Percentiles rank a stretch among this genome's conserved stretches.
These are phyloP conservation scores for Talaromyces funiculosus DNA, from an alignment of 2,329 filamentous ascomycete species.

Conservation along the genomic window DNA sequence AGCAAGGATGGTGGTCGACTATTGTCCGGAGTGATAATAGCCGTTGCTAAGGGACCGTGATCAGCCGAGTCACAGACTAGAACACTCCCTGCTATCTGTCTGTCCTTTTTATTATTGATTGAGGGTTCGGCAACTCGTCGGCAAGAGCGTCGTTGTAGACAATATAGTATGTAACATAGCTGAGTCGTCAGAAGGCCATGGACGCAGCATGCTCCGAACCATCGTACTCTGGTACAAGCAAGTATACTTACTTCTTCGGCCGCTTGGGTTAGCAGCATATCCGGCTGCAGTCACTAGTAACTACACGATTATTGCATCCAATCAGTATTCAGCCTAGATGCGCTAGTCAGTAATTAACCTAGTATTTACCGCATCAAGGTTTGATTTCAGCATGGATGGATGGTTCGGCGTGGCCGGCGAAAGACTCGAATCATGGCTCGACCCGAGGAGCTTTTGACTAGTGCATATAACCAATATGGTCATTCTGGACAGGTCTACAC, in stretches of 20 bases:
- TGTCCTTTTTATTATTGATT: neutral
- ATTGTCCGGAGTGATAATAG: neutral
- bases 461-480: neutral
- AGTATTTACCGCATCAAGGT: too few relatives aligned
- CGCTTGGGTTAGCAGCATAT: neutral
- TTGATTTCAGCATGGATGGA: neutral
- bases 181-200: neutral
- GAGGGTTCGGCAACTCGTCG: neutral
- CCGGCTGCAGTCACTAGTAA: neutral
- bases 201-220: neutral
- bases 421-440: neutral
- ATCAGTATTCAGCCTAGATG: neutral
- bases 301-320: conserved; percentile 1
- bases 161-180: neutral
- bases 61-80: neutral
- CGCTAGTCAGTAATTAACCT: neutral
- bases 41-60: conserved; percentile 8
- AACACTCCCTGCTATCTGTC: neutral
- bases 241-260: neutral
- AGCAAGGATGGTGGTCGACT: conserved; percentile 3
- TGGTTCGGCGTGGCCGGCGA: neutral
- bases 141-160: neutral
- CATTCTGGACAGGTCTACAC: neutral
- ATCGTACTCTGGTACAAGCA: neutral
- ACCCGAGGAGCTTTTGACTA: neutral